Conservation (phyloP, 306 rosid species). For the Luffa aegyptiaca region DNA sequence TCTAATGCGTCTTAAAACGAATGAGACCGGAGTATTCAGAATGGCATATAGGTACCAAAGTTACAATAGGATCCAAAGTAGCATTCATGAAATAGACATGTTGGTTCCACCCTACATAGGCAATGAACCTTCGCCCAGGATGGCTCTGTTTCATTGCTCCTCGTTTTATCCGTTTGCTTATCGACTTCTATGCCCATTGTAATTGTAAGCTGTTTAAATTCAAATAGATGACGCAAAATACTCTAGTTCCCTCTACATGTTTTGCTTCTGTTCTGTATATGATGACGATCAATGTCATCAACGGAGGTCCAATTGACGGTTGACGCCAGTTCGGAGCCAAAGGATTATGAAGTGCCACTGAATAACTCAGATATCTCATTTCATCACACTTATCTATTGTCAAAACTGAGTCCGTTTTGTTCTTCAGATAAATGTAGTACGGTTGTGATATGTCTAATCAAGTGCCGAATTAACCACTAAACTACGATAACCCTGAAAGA, state of each 20-base stretch:
- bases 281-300: not conserved
- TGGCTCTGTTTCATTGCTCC: not conserved
- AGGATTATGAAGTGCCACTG: not conserved
- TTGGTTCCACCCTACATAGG: not conserved
- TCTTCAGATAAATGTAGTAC: not conserved
- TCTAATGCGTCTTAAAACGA: not conserved
- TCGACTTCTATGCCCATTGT: not conserved
- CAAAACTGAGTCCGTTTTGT: not conserved
- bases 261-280: not conserved
- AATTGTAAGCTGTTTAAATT: too few relatives aligned
- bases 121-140: not conserved
- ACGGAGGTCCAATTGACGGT: not conserved
- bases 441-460: not conserved
- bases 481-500: not conserved
- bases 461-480: not conserved
- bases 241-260: not conserved
- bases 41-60: not conserved
- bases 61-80: not conserved
- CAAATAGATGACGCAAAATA: not conserved
- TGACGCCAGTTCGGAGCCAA: not conserved
- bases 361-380: not conserved
- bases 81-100: not conserved
- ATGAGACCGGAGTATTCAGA: not conserved
- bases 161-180: not conserved
- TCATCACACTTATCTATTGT: not conserved